Evolutionary conservation across 2,329 filamentous ascomycete species (phyloP).

Genomic region (Zopfia rhizophila): DNA sequence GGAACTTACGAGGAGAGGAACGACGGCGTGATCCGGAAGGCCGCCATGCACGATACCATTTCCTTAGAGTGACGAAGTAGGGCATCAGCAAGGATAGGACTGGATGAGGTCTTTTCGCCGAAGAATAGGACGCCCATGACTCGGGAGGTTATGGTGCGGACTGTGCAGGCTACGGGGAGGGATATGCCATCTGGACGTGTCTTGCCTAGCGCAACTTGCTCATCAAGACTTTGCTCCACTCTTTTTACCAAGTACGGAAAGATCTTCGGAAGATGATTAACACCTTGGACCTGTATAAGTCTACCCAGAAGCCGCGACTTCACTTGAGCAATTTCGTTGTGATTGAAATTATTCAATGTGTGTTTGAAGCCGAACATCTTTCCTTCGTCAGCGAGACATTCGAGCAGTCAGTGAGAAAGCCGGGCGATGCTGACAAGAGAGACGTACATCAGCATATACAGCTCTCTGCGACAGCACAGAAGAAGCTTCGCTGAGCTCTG

Average conservation of each 20-base stretch:
- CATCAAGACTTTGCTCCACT: constrained; percentile 6
- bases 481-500: constrained; percentile 19
- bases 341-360: constrained; percentile 24
- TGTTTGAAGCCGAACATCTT: constrained; percentile 34
- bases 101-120: constrained; percentile 14
- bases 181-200: constrained; percentile 4
- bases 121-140: constrained; percentile 19
- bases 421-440: neutral
- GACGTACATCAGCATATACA: constrained; percentile 27
- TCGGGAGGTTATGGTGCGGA: constrained; percentile 8
- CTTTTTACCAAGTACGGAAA: constrained; percentile 11
- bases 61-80: constrained; percentile 19
- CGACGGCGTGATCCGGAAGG: constrained; percentile 21
- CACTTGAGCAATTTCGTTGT: constrained; percentile 14
- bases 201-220: constrained; percentile 2
- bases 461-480: constrained; percentile 24
- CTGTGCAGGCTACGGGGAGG: constrained; percentile 13
- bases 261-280: constrained; percentile 6
- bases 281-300: constrained; percentile 20
- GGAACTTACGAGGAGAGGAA: constrained; percentile 19
- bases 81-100: constrained; percentile 9
- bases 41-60: constrained; percentile 22
- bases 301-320: constrained; percentile 17
- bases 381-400: neutral
- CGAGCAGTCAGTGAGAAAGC: neutral